phyloP scores from a whole-genome alignment of 768 basidiomycete species.

The Amanita phalloides region DNA sequence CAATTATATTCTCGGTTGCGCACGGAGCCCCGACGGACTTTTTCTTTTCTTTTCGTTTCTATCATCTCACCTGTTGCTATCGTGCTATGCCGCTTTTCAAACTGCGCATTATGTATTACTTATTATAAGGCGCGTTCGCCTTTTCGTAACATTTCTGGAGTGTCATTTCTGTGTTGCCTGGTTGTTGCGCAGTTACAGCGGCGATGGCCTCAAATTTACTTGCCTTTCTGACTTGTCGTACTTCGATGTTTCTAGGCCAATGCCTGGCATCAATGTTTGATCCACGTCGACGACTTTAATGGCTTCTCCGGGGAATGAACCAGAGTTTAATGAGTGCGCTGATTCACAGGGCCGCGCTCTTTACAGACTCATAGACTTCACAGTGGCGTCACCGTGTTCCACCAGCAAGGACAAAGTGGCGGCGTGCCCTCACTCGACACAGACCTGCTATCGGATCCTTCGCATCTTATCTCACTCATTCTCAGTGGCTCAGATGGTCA shows the following conservation, averaged over 20 bases:
- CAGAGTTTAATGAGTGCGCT: not conserved
- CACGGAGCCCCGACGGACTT: not conserved
- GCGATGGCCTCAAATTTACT: not conserved
- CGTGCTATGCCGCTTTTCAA: too few relatives aligned
- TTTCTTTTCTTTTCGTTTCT: not conserved
- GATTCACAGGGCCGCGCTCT: not conserved
- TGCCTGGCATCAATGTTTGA: not conserved
- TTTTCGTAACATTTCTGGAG: too few relatives aligned
- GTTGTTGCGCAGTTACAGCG: not conserved
- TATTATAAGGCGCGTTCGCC: not conserved
- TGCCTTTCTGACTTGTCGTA: not conserved
- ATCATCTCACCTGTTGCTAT: not conserved
- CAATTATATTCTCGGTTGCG: not conserved
- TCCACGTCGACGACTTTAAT: not conserved
- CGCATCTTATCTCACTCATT: not conserved
- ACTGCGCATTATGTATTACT: not conserved
- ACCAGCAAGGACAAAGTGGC: not conserved
- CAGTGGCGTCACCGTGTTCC: not conserved
- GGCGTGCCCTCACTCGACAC: not conserved
- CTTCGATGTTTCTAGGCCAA: not conserved
- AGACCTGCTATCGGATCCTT: slow-evolving; percentile 2
- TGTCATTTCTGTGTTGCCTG: not conserved
- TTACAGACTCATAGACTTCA: not conserved
- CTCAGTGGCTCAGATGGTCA: not conserved
- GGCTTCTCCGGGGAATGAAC: not conserved